Percentiles rank a stretch among this genome's conserved stretches.
Conservation (phyloP, 768 basidiomycete species). For the Dentipellis fragilis region DNA sequence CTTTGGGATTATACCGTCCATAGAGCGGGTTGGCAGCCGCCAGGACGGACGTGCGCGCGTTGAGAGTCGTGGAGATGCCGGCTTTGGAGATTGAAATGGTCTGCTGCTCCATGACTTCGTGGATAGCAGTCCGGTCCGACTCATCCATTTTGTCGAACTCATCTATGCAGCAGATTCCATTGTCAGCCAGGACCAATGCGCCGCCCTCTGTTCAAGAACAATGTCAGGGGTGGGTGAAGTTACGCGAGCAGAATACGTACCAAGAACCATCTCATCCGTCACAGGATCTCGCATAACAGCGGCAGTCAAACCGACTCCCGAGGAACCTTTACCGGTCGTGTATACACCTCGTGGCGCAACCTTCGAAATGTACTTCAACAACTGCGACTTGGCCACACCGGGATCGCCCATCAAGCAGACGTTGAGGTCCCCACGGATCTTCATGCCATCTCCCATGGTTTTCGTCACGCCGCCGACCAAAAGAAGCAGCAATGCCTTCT, state of each 20-base stretch:
- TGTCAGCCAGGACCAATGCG: constrained; percentile 96
- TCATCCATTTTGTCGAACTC: constrained; percentile 99
- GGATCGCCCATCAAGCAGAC: constrained; percentile 99
- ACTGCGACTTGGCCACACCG: constrained; percentile 96
- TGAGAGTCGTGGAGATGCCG: constrained; percentile 95
- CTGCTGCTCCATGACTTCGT: constrained; percentile 99
- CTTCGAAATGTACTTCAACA: constrained; percentile 97
- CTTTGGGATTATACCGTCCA: constrained; percentile 95
- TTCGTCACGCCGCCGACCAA: constrained; percentile 97
- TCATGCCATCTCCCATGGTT: constrained; percentile 94
- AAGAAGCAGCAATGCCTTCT: constrained; percentile 87
- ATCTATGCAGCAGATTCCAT: constrained; percentile 99
- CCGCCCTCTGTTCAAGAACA: constrained; percentile 71
- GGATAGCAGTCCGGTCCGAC: constrained; percentile 92
- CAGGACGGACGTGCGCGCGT: constrained; percentile 93
- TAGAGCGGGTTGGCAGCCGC: constrained; percentile 98
- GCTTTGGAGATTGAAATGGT: constrained; percentile 99
- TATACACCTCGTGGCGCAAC: constrained; percentile 96
- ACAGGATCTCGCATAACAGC: constrained; percentile 99
- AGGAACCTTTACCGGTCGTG: constrained; percentile 97
- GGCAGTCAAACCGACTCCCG: constrained; percentile 96
- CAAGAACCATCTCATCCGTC: constrained; percentile 98
- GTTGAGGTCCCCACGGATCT: constrained; percentile 96
- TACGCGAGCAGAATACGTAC: constrained; percentile 36
- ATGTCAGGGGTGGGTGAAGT: not conserved